Evolutionary conservation across 1,284 basidiomycete genomes (phyloP), one percentile per base, ranked within the genome.

Genomic region (Boletus mariae): DNA sequence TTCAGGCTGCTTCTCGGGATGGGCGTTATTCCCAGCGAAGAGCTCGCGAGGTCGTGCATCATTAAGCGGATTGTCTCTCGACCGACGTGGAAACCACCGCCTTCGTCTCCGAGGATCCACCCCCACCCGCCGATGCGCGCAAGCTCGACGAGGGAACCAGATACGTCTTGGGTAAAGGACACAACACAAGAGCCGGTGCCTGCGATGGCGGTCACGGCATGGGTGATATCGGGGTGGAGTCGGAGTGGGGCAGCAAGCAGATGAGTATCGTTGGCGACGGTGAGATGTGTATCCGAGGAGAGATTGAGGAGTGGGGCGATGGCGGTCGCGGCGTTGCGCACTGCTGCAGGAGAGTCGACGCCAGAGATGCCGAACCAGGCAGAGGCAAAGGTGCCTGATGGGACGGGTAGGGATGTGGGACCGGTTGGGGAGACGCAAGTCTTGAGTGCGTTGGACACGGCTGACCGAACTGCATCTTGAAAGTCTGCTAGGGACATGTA

Each of bases 41-140:
- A 73, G 23, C 68, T 65, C 60, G 88, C 86, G 29, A 78, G 73
- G 50, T 81, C 79, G 13, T 72, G 63, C 45, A 91, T 73, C 47
- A 90, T 76, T 57, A 84, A 76, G 5, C 87, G 80, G 12, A 90
- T 63, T 0, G 88, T 78, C 64, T 89, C 86, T 34, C 86, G 76
- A 4, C 89, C 88, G 54, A 90, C 82, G 60, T 85, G 79, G 62
- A 80, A 90, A 7, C 88, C 87, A 25, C 87, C 83, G 7, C 89
- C 89, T 65, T 90, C 88, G 64, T 92, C 88, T 8, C 89, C 88
- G 6, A 91, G 73, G 29, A 91, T 83, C 87, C 87, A 90, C 1
- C 89, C 89, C 86, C 86, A 91, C 1, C 89, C 89, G 2, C 89
- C 89, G 32, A 81, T 76, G 15, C 89, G 78, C 2, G 82, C 86